Conservation (phyloP, 345 rosid genomes). For the Hypericum perforatum region DNA sequence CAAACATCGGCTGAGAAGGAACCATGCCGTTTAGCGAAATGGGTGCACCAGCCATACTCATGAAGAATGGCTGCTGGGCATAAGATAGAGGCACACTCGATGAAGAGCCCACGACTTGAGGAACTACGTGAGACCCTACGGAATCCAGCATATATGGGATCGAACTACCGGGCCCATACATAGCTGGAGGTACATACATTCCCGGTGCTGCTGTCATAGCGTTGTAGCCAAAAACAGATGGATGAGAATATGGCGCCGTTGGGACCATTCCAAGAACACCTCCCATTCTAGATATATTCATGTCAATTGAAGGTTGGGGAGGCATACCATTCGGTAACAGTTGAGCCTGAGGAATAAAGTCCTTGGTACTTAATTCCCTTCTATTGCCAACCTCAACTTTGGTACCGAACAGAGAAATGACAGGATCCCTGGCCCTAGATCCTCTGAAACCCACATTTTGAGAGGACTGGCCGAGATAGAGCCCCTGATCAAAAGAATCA, state of each 20-base stretch:
- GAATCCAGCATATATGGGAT: slow-evolving; percentile 74
- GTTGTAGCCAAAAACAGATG: slow-evolving; percentile 51
- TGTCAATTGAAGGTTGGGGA: slow-evolving; percentile 33
- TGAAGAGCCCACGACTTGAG: slow-evolving; percentile 49
- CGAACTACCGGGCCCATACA: slow-evolving; percentile 50
- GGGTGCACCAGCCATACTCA: slow-evolving; percentile 43
- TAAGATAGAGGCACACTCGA: slow-evolving; percentile 38
- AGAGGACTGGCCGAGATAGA: slow-evolving; percentile 22
- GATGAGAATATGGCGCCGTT: slow-evolving; percentile 39
- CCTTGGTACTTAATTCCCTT: slow-evolving; percentile 41
- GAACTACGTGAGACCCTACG: slow-evolving; percentile 51
- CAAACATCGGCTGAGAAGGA: slow-evolving; percentile 47
- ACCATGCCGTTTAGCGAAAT: slow-evolving; percentile 41
- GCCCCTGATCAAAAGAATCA: slow-evolving; percentile 45
- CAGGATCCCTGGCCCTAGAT: slow-evolving; percentile 44
- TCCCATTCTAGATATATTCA: slow-evolving; percentile 40
- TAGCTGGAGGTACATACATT: slow-evolving; percentile 42
- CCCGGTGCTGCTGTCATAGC: slow-evolving; percentile 40
- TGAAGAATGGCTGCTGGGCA: slow-evolving; percentile 51
- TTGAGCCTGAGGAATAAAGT: slow-evolving; percentile 31
- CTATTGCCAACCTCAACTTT: slow-evolving; percentile 33
- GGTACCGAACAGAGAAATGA: slow-evolving; percentile 62
- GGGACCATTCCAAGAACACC: slow-evolving; percentile 49
- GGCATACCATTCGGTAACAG: slow-evolving; percentile 55
- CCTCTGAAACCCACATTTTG: slow-evolving; percentile 32